phyloP scores from a whole-genome alignment of 2,329 filamentous ascomycete species.

The Arthrocladium fulminans region DNA sequence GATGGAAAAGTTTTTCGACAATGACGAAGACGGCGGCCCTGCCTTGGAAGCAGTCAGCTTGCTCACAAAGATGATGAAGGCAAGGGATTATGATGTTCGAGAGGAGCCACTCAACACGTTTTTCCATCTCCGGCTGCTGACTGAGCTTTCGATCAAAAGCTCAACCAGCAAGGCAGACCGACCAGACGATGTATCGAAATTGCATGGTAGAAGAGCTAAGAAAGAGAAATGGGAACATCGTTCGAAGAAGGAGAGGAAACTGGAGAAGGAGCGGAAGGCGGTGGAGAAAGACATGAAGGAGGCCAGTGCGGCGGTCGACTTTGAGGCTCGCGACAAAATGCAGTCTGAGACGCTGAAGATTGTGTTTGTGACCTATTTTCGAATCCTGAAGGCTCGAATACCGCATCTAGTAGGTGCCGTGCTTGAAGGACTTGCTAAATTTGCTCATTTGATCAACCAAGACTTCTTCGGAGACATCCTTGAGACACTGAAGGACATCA shows the following conservation, averaged over 20 bases:
- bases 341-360: constrained; percentile 93
- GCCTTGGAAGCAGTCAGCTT: constrained; percentile 79
- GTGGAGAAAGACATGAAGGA: constrained; percentile 89
- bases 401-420: constrained; percentile 93
- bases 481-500: constrained; percentile 87
- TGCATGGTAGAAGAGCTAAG: constrained; percentile 47
- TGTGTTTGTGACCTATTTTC: constrained; percentile 91
- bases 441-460: constrained; percentile 94
- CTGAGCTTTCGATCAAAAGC: constrained; percentile 76
- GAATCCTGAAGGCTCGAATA: constrained; percentile 74
- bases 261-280: constrained; percentile 72
- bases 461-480: constrained; percentile 96
- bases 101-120: constrained; percentile 86
- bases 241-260: constrained; percentile 78
- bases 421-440: constrained; percentile 85
- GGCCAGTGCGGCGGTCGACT: constrained; percentile 76
- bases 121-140: constrained; percentile 75
- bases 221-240: constrained; percentile 76
- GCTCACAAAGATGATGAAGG: constrained; percentile 91
- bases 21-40: constrained; percentile 82
- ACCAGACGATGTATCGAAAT: constrained; percentile 36
- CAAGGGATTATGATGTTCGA: constrained; percentile 69
- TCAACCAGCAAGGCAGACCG: constrained; percentile 66
- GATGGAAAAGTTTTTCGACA: constrained; percentile 69
- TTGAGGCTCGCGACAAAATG: constrained; percentile 88